Evolutionary conservation across 192 early-diverging fungal genomes (phyloP), one percentile per base, ranked within the genome.

Genomic region (Neocallimastix lanati): DNA sequence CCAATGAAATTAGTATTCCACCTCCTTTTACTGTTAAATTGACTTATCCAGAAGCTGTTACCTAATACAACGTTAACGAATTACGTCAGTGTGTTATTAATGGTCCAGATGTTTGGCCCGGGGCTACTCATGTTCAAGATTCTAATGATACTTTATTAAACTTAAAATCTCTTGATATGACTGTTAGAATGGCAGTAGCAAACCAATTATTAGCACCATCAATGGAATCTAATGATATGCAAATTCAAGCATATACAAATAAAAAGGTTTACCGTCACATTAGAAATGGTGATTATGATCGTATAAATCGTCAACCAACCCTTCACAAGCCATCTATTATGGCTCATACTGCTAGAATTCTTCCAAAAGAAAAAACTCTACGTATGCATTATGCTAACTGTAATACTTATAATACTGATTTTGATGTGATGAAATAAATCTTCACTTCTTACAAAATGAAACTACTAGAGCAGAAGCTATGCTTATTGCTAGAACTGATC

Each of bases 351-450:
- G 98, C 96, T 13, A 91, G 93, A 77, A 91, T 99, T 58, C 87
- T 99, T 25, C 95, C n/a, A 9, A 95, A 95, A 77, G 98, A 99
- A 85, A 96, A 94, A 80, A 99, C 98, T 18, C 95, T 99, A 86
- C 92, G 98, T 28, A 97, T 99, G 97, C 98, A 99, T 85, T 99
- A 98, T 84, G 94, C 96, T 79, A 96, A 92, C 85, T 91, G 93
- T 84, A 93, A 94, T 83, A 92, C 94, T 33, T 95, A 95, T 78
- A 94, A 94, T 86, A 96, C 96, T 80, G 98, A 99, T 92, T 99
- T 99, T 89, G 98, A 99, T 85, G 98, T 82, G 98, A 98, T 88
- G 98, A 99, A 88, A 99, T 99, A 97, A 99, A 99, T 87, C 92
- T 97, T 81, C 98, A 99, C 89, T 99, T 99, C 85, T 96, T 97